Conservation (phyloP, 768 basidiomycete species). For the Pholiota molesta region DNA sequence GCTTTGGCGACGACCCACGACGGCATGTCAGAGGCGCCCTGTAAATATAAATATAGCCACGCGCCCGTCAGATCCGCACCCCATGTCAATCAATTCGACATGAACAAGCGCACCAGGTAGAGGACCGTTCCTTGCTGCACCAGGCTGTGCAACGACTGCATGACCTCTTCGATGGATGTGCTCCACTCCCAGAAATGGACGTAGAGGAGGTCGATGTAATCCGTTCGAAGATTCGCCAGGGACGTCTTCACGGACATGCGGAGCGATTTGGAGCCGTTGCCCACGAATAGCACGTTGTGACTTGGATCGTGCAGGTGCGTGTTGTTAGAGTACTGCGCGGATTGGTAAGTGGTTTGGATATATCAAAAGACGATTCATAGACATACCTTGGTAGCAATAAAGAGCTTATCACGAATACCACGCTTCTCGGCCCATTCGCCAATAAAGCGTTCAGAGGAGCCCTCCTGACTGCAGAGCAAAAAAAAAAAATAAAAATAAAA, state of each 20-base stretch:
- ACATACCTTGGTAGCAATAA: constrained; percentile 47
- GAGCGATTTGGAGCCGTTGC: constrained; percentile 45
- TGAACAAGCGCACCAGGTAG: constrained; percentile 23
- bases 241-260: constrained; percentile 41
- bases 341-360: not conserved
- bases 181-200: constrained; percentile 55
- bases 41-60: not conserved
- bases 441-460: constrained; percentile 30
- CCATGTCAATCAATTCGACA: too few relatives aligned
- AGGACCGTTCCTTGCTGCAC: constrained; percentile 57
- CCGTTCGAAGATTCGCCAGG: constrained; percentile 46
- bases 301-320: not conserved
- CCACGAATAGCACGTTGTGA: constrained; percentile 41
- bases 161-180: constrained; percentile 56
- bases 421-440: constrained; percentile 55
- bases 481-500: too few relatives aligned
- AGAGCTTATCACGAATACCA: constrained; percentile 49
- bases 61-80: not conserved
- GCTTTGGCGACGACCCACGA: constrained; percentile 52
- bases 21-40: constrained; percentile 45
- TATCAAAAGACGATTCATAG: not conserved
- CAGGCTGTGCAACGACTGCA: constrained; percentile 54
- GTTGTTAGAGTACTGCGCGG: not conserved
- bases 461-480: not conserved
- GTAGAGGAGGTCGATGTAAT: constrained; percentile 50